A percentile compares a stretch with the other conserved stretches of the same genome.
Conservation (phyloP, 129 eudicot species). For the Erigeron canadensis region DNA sequence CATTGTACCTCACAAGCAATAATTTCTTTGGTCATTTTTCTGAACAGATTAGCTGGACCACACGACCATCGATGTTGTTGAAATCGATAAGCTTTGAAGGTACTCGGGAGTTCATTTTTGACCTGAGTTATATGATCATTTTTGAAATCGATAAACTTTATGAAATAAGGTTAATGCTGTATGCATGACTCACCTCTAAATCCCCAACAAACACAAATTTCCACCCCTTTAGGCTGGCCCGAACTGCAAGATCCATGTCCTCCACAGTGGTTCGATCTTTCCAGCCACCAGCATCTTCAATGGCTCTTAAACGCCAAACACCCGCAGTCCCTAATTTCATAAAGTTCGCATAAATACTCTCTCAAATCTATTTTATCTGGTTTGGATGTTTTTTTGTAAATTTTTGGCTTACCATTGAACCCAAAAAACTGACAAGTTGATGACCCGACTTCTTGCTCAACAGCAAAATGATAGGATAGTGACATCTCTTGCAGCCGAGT, state of each 20-base stretch:
- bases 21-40: constrained; percentile 75
- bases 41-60: constrained; percentile 84
- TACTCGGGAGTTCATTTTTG: constrained; percentile 84
- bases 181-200: constrained; percentile 40
- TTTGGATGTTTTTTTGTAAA: background rate
- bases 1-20: constrained; percentile 56
- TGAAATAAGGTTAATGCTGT: background rate
- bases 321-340: constrained; percentile 72
- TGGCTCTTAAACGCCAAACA: constrained; percentile 74
- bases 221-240: constrained; percentile 87
- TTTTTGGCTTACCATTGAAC: constrained; percentile 58
- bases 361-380: constrained; percentile 1
- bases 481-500: constrained; percentile 92
- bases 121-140: constrained; percentile 44
- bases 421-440: constrained; percentile 80
- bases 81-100: constrained; percentile 73
- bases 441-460: constrained; percentile 92
- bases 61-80: constrained; percentile 99
- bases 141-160: too few species aligned
- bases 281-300: constrained; percentile 90
- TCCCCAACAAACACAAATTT: constrained; percentile 79
- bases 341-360: background rate
- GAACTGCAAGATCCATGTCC: constrained; percentile 88
- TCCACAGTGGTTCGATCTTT: constrained; percentile 90
- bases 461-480: constrained; percentile 72